Evolutionary conservation across 2,329 filamentous ascomycete genomes (phyloP), one percentile per base, ranked within the genome.

Genomic region (Diaporthe sp.): DNA sequence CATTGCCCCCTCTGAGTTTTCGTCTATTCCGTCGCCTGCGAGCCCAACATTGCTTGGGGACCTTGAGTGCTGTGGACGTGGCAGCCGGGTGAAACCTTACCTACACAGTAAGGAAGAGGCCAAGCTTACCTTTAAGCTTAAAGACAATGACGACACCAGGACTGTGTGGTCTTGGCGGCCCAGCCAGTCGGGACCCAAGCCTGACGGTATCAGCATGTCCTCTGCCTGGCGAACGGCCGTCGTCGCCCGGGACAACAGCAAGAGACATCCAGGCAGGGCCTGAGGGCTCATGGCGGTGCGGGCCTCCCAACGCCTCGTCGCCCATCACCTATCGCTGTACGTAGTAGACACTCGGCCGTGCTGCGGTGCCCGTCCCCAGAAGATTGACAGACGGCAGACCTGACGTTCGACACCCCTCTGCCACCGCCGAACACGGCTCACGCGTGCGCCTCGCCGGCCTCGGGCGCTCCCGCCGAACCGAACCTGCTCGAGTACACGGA

Each of bases 401-500:
- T 94, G 71, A 91, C 89, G 1, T 91, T 93, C 80, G 88, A 92
- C 68, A 93, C 91, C 1, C 82, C 86, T 20, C 81, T 93, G 1
- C 91, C 91, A 2, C 83, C 53, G 13, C 60, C 75, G 9, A 74
- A 75, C 85, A 65, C 85, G 86, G 34, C 83, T 68, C 79, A 82
- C 76, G 57, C 82, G 47, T 49, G 73, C 71, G n/a, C 72, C 53
- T 25, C 51, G 42, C 76, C 83, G 71, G 73, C 79, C 4, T 79
- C 80, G 12, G 77, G 85, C n/a, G 82, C 88, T 1, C 92, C 92
- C 61, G 83, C 87, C 71, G 86, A 86, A 34, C 94, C 94, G 5
- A 87, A 95, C 81, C 89, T 98, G 37, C 87, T 86, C 47, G 87
- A 88, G 75, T 97, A 92, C 80, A 86, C 83, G 1, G 92, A 94